phyloP scores from a whole-genome alignment of 2,329 filamentous ascomycete species.

The Aspergillus proliferans region DNA sequence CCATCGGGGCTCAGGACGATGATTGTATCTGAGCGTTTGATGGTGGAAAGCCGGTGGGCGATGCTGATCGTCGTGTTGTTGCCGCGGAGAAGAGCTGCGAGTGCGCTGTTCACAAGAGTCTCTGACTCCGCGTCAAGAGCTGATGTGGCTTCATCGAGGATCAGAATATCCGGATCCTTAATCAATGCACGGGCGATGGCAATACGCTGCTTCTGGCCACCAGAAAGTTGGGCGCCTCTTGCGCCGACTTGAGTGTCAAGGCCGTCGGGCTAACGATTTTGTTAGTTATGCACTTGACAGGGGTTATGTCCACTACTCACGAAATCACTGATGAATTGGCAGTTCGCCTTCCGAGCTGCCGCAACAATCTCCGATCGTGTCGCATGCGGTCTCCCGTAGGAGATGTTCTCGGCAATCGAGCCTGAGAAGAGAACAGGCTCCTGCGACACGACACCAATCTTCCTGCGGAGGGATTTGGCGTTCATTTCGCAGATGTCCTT shows the following conservation, averaged over 20 bases:
- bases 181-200: constrained; percentile 91
- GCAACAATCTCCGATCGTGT: constrained; percentile 73
- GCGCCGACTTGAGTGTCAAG: constrained; percentile 91
- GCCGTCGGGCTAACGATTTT: constrained; percentile 62
- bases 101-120: constrained; percentile 87
- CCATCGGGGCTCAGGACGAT: constrained; percentile 85
- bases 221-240: constrained; percentile 85
- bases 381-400: constrained; percentile 79
- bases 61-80: constrained; percentile 97
- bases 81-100: constrained; percentile 71
- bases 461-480: constrained; percentile 81
- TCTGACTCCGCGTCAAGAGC: constrained; percentile 95
- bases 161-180: constrained; percentile 93
- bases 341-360: constrained; percentile 88
- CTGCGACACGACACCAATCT: constrained; percentile 91
- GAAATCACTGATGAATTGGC: constrained; percentile 92
- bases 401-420: constrained; percentile 74
- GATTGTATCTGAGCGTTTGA: constrained; percentile 90
- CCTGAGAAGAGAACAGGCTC: constrained; percentile 88
- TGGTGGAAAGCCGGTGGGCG: constrained; percentile 89
- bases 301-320: constrained; percentile 37
- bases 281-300: constrained; percentile 9
- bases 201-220: constrained; percentile 95
- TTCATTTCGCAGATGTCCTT: constrained; percentile 81
- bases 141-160: constrained; percentile 93